Conservation (phyloP, 2,329 filamentous ascomycete species). For the Conoideocrella luteorostrata region DNA sequence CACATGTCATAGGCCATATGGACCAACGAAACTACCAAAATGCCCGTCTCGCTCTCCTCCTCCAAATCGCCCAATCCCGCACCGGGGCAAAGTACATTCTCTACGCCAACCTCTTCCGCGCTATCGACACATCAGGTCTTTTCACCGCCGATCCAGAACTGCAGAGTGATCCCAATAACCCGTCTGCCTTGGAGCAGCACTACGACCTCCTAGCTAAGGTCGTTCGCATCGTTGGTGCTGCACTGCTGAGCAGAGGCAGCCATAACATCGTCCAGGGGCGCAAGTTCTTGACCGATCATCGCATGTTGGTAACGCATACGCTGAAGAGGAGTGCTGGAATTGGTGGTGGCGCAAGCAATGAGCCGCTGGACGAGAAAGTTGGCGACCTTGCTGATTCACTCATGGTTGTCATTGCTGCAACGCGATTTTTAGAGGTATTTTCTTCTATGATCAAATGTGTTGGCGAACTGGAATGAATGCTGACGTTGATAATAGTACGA, state of each 20-base stretch:
- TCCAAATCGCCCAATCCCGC: constrained; percentile 77
- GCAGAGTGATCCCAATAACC: constrained; percentile 67
- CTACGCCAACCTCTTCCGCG: constrained; percentile 79
- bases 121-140: constrained; percentile 73
- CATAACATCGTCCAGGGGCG: constrained; percentile 78
- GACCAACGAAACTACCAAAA: constrained; percentile 50
- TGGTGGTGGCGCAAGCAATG: constrained; percentile 39
- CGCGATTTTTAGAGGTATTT: constrained; percentile 85
- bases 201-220: constrained; percentile 78
- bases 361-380: constrained; percentile 52
- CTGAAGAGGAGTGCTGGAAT: constrained; percentile 86
- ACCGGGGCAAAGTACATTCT: constrained; percentile 82
- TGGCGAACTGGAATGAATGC: too few relatives aligned
- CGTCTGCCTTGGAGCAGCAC: constrained; percentile 68
- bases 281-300: constrained; percentile 74
- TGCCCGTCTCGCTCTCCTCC: constrained; percentile 73
- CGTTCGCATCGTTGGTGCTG: constrained; percentile 73
- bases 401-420: constrained; percentile 74
- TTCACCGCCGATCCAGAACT: constrained; percentile 91
- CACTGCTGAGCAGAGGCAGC: constrained; percentile 72
- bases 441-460: too few relatives aligned
- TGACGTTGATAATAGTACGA: constrained; percentile 32
- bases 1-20: constrained; percentile 23
- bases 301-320: constrained; percentile 77
- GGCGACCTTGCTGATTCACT: constrained; percentile 79